Evolutionary conservation across 805 yeast species (phyloP), one percentile per base, ranked within the genome.

Genomic region (Candida quercuum): DNA sequence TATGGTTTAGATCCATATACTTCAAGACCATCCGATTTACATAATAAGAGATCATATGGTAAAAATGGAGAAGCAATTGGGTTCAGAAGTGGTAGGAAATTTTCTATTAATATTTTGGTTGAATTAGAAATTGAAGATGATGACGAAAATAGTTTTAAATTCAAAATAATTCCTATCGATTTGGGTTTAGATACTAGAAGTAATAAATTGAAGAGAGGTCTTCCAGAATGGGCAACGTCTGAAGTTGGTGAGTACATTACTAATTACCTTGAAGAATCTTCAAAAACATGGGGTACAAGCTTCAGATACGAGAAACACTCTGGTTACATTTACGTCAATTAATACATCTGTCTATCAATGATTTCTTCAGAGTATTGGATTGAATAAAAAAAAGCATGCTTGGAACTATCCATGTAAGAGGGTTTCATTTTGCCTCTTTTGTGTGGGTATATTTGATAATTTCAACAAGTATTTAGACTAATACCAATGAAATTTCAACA

Each of bases 1-100:
- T 51, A 51, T 35, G 51, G 48, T 7, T 41, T 49, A 29, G 49
- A 49, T 21, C 46, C 46, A 16, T 30, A 43, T n/a, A 45, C 40
- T 30, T 49, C 49, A 15, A 50, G 56, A 34, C 59, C 59, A 11
- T 48, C 55, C n/a, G 61, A 50, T 23, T 33, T 53, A 30, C 59
- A 55, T 31, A 47, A 50, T 37, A 28, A 37, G 27, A 47, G 57
- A 46, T 56, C 54, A 5, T 50, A 52, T 30, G 52, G 51, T 36
- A 36, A 49, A 15, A 44, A 52, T 12, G 57, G 57, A 9, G 43
- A 47, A 35, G 48, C 46, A 37, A 47, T 47, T 28, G 59, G 59
- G 3, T 53, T 54, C 45, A 51, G 52, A 38, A 46, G 53, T 25
- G 43, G 40, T 31, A 48, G 55, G 29, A 47, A 35, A 30, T 52